A percentile compares a stretch with the other conserved stretches of the same genome.
phyloP scores from a whole-genome alignment of 805 yeast genomes.

The Pichia cabralensis region DNA sequence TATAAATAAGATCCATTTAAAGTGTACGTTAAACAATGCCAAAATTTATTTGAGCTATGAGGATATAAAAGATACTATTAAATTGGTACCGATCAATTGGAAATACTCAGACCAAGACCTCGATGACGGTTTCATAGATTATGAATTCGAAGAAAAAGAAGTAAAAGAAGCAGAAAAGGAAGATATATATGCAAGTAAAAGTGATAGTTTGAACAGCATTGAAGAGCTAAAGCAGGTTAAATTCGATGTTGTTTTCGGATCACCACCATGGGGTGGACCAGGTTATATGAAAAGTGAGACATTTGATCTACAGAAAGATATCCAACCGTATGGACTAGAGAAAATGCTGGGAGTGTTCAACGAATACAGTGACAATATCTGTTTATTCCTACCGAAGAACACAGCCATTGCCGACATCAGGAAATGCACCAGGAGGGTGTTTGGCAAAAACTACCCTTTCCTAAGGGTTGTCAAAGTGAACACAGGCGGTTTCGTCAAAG shows the following conservation, averaged over 20 bases:
- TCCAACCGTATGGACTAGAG: constrained; percentile 39
- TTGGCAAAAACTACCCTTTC: no score
- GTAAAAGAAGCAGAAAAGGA: neutral
- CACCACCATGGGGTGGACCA: constrained; percentile 90
- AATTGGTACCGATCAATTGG: constrained; percentile 9
- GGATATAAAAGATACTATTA: constrained; percentile 1
- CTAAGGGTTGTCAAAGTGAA: no score
- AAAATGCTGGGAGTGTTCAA: constrained; percentile 32
- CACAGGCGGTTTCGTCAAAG: no score
- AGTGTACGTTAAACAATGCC: constrained; percentile 8
- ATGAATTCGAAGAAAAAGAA: neutral
- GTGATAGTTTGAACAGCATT: constrained; percentile 1
- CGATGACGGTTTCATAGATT: no score
- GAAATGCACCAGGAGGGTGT: constrained; percentile 33
- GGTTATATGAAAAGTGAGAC: constrained; percentile 31
- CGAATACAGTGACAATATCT: constrained; percentile 36
- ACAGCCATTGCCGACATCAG: constrained; percentile 42
- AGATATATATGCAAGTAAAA: constrained; percentile 1
- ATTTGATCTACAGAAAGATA: constrained; percentile 33
- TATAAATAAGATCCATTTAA: constrained; percentile 8
- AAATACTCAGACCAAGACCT: neutral
- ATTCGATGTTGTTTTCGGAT: constrained; percentile 51
- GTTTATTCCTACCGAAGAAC: constrained; percentile 54
- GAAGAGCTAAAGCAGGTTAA: constrained; percentile 8
- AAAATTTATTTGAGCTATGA: constrained; percentile 4